These are phyloP conservation scores for Leishmania tarentolae DNA, from an alignment of 208 protist species.

Conservation along the genomic window DNA sequence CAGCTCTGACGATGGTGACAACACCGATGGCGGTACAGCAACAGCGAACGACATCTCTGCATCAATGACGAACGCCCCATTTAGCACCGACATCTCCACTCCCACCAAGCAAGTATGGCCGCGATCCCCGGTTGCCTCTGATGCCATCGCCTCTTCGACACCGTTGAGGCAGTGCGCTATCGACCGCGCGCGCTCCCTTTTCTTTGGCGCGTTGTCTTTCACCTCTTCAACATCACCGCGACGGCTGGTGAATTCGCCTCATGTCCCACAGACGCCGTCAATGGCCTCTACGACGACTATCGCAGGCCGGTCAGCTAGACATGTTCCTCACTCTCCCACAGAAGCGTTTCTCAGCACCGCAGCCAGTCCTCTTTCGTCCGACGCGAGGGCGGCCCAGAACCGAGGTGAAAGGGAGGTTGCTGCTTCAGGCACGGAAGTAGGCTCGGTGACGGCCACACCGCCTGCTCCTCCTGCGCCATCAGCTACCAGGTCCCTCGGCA, in stretches of 20 bases:
- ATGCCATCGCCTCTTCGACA: not conserved
- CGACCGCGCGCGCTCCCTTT: slow-evolving; percentile 60
- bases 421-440: not conserved
- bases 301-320: not conserved
- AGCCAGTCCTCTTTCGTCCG: not conserved
- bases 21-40: not conserved
- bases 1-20: not conserved
- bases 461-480: not conserved
- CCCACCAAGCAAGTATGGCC: not conserved
- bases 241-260: slow-evolving; percentile 54
- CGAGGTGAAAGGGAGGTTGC: not conserved
- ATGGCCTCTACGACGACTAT: slow-evolving; percentile 2
- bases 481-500: slow-evolving; percentile 13
- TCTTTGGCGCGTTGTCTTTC: slow-evolving; percentile 70
- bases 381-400: not conserved
- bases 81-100: not conserved
- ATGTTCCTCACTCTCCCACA: not conserved
- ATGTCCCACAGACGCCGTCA: slow-evolving; percentile 48
- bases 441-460: not conserved
- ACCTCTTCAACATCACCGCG: slow-evolving; percentile 61
- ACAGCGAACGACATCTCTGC: not conserved
- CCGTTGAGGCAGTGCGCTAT: slow-evolving; percentile 40
- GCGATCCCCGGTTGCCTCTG: not conserved
- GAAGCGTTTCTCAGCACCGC: not conserved
- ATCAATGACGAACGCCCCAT: not conserved